Percentiles rank a stretch among this genome's conserved stretches.
Conservation (phyloP, 352 stramenopile species). For the Globisporangium echinulatum region DNA sequence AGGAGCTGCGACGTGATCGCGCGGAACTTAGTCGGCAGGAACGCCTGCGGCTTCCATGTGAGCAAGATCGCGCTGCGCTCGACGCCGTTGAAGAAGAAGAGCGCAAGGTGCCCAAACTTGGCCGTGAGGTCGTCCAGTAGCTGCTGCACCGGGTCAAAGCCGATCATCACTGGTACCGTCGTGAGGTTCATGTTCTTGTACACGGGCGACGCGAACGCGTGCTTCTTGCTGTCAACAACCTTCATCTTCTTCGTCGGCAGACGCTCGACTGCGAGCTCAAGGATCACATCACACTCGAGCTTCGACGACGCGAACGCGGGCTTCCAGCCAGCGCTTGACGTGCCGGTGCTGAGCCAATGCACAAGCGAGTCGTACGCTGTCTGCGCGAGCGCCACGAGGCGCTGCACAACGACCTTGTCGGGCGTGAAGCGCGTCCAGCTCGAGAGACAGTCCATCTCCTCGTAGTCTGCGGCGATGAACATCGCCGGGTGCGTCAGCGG, state of each 20-base stretch:
- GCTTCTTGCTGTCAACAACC: slow-evolving; percentile 50
- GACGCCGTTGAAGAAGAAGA: slow-evolving; percentile 77
- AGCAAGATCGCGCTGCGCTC: slow-evolving; percentile 60
- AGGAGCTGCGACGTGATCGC: slow-evolving; percentile 65
- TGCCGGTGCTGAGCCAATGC: slow-evolving; percentile 50
- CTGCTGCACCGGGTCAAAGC: slow-evolving; percentile 70
- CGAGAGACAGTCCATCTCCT: slow-evolving; percentile 71
- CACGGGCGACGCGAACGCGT: slow-evolving; percentile 58
- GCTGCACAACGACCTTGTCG: slow-evolving; percentile 58
- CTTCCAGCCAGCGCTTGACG: slow-evolving; percentile 58
- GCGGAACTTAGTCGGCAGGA: slow-evolving; percentile 74
- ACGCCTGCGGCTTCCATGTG: slow-evolving; percentile 75
- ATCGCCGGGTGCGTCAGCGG: slow-evolving; percentile 54
- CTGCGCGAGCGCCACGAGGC: slow-evolving; percentile 54
- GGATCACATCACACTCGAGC: slow-evolving; percentile 57
- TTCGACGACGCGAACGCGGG: slow-evolving; percentile 43
- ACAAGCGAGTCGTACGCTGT: slow-evolving; percentile 46
- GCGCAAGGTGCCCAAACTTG: slow-evolving; percentile 57
- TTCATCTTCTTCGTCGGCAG: slow-evolving; percentile 63
- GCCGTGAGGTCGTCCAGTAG: slow-evolving; percentile 49
- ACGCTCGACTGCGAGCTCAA: slow-evolving; percentile 43
- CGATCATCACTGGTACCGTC: slow-evolving; percentile 52
- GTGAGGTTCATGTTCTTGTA: slow-evolving; percentile 87
- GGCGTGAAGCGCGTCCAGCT: slow-evolving; percentile 72
- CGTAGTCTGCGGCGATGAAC: slow-evolving; percentile 77